Conservation (phyloP, 352 stramenopile species). For the Phytophthora pini region DNA sequence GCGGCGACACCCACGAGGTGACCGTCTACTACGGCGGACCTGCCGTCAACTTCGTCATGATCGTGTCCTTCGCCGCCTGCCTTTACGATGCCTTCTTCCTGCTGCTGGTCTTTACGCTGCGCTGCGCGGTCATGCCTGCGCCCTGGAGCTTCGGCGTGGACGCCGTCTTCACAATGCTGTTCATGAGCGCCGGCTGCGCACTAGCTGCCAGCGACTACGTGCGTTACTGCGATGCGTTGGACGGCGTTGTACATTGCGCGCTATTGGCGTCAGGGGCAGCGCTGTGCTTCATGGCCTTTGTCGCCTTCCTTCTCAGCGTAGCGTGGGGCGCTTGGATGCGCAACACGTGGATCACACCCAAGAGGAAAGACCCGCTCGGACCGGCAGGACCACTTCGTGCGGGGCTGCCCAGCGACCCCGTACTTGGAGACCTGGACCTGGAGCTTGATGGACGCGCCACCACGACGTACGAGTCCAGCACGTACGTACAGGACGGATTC, state of each 20-base stretch:
- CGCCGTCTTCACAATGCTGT: conserved; percentile 71
- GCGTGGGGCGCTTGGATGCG: conserved; percentile 64
- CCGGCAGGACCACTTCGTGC: background rate
- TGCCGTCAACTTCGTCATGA: conserved; percentile 62
- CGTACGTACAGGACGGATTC: conserved; percentile 37
- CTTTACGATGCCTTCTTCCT: conserved; percentile 63
- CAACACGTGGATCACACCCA: conserved; percentile 40
- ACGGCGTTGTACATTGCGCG: conserved; percentile 53
- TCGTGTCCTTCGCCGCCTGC: conserved; percentile 65
- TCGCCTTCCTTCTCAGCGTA: conserved; percentile 63
- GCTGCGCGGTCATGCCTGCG: conserved; percentile 41
- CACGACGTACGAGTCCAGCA: conserved; percentile 35
- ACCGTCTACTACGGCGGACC: conserved; percentile 68
- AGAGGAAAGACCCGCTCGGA: conserved; percentile 21
- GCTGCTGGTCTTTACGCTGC: conserved; percentile 44
- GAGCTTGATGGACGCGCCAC: conserved; percentile 28
- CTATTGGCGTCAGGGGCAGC: conserved; percentile 50
- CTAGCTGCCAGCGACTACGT: conserved; percentile 75
- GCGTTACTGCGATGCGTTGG: conserved; percentile 58
- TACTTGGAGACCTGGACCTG: conserved; percentile 29
- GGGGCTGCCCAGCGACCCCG: conserved; percentile 7
- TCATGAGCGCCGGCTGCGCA: conserved; percentile 66
- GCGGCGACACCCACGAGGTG: conserved; percentile 35
- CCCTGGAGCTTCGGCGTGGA: conserved; percentile 61
- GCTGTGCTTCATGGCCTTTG: conserved; percentile 71